phyloP scores from a whole-genome alignment of 768 basidiomycete species.

The Lactarius psammicola region DNA sequence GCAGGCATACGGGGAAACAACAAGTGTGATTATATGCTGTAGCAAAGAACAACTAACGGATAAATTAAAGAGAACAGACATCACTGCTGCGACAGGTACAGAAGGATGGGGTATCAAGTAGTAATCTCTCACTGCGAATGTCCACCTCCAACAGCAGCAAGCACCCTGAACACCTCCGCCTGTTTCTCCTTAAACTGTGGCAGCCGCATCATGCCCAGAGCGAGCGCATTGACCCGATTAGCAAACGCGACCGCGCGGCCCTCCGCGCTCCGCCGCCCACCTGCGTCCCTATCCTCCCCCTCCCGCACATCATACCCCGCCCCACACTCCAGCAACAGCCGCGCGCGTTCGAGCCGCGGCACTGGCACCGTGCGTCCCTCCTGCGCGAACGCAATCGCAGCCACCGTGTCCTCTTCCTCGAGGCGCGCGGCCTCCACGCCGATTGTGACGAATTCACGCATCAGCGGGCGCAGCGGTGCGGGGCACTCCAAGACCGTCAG shows the following conservation, averaged over 20 bases:
- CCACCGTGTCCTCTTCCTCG: constrained; percentile 51
- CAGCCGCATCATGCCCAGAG: constrained; percentile 66
- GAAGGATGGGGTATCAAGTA: too few species aligned
- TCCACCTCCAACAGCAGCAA: constrained; percentile 42
- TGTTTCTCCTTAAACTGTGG: constrained; percentile 72
- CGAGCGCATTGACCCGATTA: constrained; percentile 74
- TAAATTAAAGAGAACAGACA: neutral
- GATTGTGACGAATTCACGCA: constrained; percentile 60
- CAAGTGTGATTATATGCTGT: neutral
- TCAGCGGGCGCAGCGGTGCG: constrained; percentile 59
- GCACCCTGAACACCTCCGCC: constrained; percentile 64
- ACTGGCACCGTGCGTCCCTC: constrained; percentile 38
- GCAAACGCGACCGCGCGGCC: constrained; percentile 69
- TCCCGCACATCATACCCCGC: constrained; percentile 44
- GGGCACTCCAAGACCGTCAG: constrained; percentile 66
- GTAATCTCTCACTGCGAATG: neutral
- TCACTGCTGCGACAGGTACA: neutral
- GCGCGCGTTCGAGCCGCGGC: constrained; percentile 60
- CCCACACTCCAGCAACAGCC: constrained; percentile 55
- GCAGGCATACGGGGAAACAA: neutral
- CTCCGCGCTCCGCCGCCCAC: constrained; percentile 52
- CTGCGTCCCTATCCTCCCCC: constrained; percentile 26
- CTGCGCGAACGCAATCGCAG: constrained; percentile 46
- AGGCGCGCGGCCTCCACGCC: constrained; percentile 50
- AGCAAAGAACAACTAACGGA: neutral